Evolutionary conservation across 305 asterid genomes (phyloP).

Genomic region (Fraxinus sp.): DNA sequence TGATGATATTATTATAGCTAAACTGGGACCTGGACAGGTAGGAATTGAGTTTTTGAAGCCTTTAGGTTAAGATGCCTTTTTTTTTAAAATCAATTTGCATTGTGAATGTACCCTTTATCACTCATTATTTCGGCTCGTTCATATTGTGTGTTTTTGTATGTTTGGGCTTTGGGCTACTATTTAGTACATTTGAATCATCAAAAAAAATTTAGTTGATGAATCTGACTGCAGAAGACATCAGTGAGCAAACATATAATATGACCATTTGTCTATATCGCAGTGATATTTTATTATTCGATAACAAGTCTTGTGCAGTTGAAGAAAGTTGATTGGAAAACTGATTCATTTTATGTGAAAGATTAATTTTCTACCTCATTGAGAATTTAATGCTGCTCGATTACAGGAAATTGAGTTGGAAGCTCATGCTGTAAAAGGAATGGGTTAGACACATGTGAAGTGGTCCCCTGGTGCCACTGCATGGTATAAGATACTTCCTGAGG

Average conservation of each 20-base stretch:
- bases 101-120: background rate
- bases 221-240: background rate
- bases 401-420: slow-evolving; percentile 97
- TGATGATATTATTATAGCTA: slow-evolving; percentile 60
- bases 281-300: background rate
- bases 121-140: background rate
- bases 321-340: background rate
- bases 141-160: background rate
- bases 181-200: background rate
- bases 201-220: background rate
- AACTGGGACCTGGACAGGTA: slow-evolving; percentile 93
- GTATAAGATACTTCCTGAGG: slow-evolving; percentile 99
- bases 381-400: slow-evolving; percentile 19
- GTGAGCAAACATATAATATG: background rate
- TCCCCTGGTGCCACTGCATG: slow-evolving; percentile 97
- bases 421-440: slow-evolving; percentile 93
- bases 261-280: background rate
- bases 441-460: slow-evolving; percentile 96
- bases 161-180: background rate
- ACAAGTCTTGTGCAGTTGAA: background rate
- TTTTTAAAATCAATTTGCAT: background rate
- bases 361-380: slow-evolving; percentile 8
- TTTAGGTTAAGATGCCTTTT: background rate
- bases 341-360: background rate
- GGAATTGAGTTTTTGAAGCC: background rate